A percentile compares a stretch with the other conserved stretches of the same genome.
These are phyloP conservation scores for Phylloporus sp. DNA, from an alignment of 768 basidiomycete genomes.

Conservation along the genomic window DNA sequence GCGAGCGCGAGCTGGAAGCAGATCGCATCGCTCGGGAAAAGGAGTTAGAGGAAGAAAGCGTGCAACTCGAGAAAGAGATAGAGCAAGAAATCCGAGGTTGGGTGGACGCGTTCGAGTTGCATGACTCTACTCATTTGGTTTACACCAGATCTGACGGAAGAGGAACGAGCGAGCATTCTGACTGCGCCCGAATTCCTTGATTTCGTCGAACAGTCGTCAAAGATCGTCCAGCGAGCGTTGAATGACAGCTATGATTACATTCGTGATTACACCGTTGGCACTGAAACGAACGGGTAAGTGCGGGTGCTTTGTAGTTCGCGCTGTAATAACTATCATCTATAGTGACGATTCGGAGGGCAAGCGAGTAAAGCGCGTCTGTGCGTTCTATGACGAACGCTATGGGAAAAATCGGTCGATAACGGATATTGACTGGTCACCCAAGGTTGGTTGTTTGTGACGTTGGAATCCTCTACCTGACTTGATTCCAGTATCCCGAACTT, in stretches of 20 bases:
- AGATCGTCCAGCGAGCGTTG: slow-evolving; percentile 90
- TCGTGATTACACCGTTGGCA: slow-evolving; percentile 89
- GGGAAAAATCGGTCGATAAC: slow-evolving; percentile 94
- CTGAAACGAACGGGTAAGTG: slow-evolving; percentile 77
- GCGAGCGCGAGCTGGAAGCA: slow-evolving; percentile 64
- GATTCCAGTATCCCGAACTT: slow-evolving; percentile 83
- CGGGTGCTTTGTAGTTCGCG: background rate
- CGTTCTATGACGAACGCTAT: slow-evolving; percentile 88
- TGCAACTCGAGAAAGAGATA: slow-evolving; percentile 79
- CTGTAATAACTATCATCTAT: slow-evolving; percentile 9
- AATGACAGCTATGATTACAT: slow-evolving; percentile 97
- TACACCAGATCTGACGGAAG: slow-evolving; percentile 71
- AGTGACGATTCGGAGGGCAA: slow-evolving; percentile 91
- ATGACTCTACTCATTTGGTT: slow-evolving; percentile 2
- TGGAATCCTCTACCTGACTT: background rate
- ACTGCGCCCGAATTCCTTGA: slow-evolving; percentile 88
- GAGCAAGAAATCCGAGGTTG: slow-evolving; percentile 83
- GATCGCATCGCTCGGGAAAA: slow-evolving; percentile 67
- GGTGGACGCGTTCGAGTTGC: background rate
- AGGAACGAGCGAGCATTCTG: slow-evolving; percentile 77
- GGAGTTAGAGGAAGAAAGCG: slow-evolving; percentile 77
- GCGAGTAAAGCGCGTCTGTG: slow-evolving; percentile 88
- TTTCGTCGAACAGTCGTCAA: slow-evolving; percentile 92
- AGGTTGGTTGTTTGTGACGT: slow-evolving; percentile 45
- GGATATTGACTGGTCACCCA: slow-evolving; percentile 96